phyloP scores from a whole-genome alignment of 805 yeast species.

The Ogataea naganishii region DNA sequence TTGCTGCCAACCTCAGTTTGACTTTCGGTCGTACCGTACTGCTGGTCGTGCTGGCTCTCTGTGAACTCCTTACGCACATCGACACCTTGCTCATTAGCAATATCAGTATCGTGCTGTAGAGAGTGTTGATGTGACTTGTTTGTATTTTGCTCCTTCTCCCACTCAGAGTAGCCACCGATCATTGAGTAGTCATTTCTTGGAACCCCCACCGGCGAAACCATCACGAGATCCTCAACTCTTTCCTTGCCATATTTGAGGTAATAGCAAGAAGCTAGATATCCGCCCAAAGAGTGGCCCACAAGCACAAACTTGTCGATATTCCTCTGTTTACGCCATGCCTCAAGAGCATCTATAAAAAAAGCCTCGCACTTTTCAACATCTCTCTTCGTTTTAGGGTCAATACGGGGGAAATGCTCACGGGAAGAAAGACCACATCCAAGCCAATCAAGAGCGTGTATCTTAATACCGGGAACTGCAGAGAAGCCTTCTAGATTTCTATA shows the following conservation, averaged over 20 bases:
- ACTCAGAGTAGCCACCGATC: constrained; percentile 5
- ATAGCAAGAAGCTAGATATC: constrained; percentile 61
- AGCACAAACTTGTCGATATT: constrained; percentile 44
- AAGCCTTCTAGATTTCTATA: constrained; percentile 57
- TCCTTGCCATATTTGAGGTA: constrained; percentile 46
- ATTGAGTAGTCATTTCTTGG: constrained; percentile 53
- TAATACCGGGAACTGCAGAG: constrained; percentile 41
- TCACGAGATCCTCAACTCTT: constrained; percentile 40
- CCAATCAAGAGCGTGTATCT: constrained; percentile 61
- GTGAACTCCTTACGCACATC: constrained; percentile 24
- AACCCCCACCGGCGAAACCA: constrained; percentile 73
- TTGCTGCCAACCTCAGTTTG: neutral
- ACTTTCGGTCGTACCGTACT: constrained; percentile 1
- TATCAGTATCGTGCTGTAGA: constrained; percentile 8
- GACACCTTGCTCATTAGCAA: constrained; percentile 18
- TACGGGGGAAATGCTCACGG: constrained; percentile 33
- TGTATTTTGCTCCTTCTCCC: constrained; percentile 2
- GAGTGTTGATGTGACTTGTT: constrained; percentile 3
- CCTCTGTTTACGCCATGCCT: constrained; percentile 49
- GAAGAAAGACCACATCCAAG: constrained; percentile 68
- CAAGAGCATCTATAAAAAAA: constrained; percentile 54
- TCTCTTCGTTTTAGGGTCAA: constrained; percentile 22
- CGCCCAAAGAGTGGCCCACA: constrained; percentile 80
- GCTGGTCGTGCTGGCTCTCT: constrained; percentile 10
- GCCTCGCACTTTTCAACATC: constrained; percentile 38